A percentile compares a stretch with the other conserved stretches of the same genome.
These are phyloP conservation scores for Torulaspora pretoriensis DNA, from an alignment of 1,139 yeast genomes.

Conservation along the genomic window DNA sequence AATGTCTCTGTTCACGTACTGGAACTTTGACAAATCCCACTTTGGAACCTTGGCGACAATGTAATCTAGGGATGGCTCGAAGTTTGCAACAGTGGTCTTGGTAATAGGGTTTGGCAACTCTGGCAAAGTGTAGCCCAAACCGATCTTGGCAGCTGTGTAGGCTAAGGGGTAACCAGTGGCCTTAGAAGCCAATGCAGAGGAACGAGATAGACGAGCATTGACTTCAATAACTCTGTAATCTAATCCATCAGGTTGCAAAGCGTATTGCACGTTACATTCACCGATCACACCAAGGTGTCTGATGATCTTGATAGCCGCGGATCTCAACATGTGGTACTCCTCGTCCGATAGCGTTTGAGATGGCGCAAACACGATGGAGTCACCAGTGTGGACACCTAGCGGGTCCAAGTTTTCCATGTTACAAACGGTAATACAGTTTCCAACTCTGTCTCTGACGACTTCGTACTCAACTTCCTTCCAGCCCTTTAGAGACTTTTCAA, in stretches of 20 bases:
- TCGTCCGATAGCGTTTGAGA: constrained; percentile 96
- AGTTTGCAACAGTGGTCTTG: constrained; percentile 90
- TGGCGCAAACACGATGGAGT: constrained; percentile 97
- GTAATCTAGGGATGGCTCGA: constrained; percentile 95
- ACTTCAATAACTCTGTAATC: constrained; percentile 97
- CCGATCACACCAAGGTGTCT: constrained; percentile 98
- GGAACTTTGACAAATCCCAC: constrained; percentile 96
- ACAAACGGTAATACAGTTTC: constrained; percentile 97
- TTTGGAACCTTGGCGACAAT: constrained; percentile 96
- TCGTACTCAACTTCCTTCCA: constrained; percentile 99
- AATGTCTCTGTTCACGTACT: constrained; percentile 86
- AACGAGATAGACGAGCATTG: constrained; percentile 93
- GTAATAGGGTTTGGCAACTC: constrained; percentile 96
- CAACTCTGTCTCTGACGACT: constrained; percentile 95
- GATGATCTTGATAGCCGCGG: constrained; percentile 94
- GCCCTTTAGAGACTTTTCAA: constrained; percentile 94
- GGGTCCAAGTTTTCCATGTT: constrained; percentile 99
- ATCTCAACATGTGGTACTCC: constrained; percentile 95
- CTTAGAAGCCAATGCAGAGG: constrained; percentile 96
- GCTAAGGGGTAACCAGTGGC: constrained; percentile 99
- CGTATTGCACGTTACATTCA: constrained; percentile 97
- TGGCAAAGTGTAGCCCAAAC: constrained; percentile 88
- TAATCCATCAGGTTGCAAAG: constrained; percentile 89
- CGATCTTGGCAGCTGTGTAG: constrained; percentile 96
- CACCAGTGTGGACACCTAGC: constrained; percentile 97